phyloP scores from a whole-genome alignment of 768 basidiomycete species.

The Collybiopsis confluens region DNA sequence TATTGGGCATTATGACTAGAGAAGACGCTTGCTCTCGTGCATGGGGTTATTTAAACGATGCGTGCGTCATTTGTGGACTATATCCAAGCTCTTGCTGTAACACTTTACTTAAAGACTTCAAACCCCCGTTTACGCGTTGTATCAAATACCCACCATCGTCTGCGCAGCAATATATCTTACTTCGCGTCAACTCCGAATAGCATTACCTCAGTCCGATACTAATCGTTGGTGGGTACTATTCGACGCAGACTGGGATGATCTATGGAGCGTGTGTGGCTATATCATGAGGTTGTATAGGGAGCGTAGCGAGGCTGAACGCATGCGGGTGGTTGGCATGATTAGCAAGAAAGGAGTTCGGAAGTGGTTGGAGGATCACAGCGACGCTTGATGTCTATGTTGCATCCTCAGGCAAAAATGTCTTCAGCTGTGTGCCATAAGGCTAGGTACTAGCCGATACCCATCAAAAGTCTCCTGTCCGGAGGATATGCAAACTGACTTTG shows the following conservation, averaged over 20 bases:
- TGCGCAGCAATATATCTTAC: constrained; percentile 85
- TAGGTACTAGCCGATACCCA: too few relatives aligned
- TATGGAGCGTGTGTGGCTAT: constrained; percentile 80
- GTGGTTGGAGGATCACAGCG: constrained; percentile 66
- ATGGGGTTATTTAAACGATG: constrained; percentile 96
- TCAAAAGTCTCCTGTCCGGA: too few relatives aligned
- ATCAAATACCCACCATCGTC: constrained; percentile 86
- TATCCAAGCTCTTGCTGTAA: not conserved
- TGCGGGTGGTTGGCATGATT: constrained; percentile 52
- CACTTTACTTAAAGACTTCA: constrained; percentile 59
- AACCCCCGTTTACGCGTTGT: constrained; percentile 88
- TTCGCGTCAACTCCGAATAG: constrained; percentile 63
- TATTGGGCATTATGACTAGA: constrained; percentile 77
- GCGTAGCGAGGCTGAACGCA: constrained; percentile 41
- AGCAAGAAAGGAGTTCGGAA: constrained; percentile 75
- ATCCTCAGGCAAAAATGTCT: too few relatives aligned
- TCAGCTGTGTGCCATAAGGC: too few relatives aligned
- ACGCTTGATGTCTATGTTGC: too few relatives aligned
- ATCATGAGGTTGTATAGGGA: constrained; percentile 77
- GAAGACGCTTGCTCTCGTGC: constrained; percentile 70
- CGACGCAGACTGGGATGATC: constrained; percentile 86
- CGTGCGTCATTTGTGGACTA: constrained; percentile 56
- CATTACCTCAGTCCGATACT: constrained; percentile 67
- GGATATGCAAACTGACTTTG: too few relatives aligned
- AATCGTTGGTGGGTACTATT: constrained; percentile 93